These are phyloP conservation scores for Huntiella decipiens DNA, from an alignment of 2,329 filamentous ascomycete species.

Conservation along the genomic window DNA sequence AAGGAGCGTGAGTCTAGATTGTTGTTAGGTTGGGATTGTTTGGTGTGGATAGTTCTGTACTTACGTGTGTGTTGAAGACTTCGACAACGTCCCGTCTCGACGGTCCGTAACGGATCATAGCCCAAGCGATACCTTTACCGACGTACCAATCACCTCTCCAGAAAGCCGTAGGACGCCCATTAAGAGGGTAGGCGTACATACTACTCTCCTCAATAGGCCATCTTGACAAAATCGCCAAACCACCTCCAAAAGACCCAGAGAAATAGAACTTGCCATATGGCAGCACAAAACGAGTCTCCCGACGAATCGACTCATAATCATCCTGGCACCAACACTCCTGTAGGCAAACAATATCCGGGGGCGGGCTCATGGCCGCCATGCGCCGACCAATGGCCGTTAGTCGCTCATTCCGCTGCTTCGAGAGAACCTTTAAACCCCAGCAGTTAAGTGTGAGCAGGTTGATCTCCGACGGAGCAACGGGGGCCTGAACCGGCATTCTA, in stretches of 20 bases:
- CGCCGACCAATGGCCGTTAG: constrained; percentile 68
- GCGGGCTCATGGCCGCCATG: constrained; percentile 47
- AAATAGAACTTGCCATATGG: constrained; percentile 90
- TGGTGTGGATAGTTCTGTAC: constrained; percentile 13
- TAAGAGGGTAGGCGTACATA: constrained; percentile 78
- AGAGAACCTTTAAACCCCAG: constrained; percentile 85
- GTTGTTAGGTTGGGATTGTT: not conserved
- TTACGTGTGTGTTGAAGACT: constrained; percentile 80
- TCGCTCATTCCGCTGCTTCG: constrained; percentile 57
- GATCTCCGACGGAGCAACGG: constrained; percentile 29
- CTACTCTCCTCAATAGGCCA: constrained; percentile 84
- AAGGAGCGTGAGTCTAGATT: constrained; percentile 54
- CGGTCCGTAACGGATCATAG: constrained; percentile 53
- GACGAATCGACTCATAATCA: constrained; percentile 63
- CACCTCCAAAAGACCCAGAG: constrained; percentile 73
- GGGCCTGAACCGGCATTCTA: constrained; percentile 21
- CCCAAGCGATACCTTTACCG: constrained; percentile 80
- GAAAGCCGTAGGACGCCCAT: constrained; percentile 83
- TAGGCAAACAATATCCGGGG: constrained; percentile 72
- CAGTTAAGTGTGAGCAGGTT: constrained; percentile 82
- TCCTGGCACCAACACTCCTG: constrained; percentile 88
- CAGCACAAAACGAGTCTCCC: constrained; percentile 51
- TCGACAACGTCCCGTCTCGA: constrained; percentile 50
- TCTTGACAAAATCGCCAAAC: constrained; percentile 70
- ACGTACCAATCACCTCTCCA: constrained; percentile 93